Percentiles rank a stretch among this genome's conserved stretches.
Conservation (phyloP, 2,329 filamentous ascomycete species). For the Acrodontium crateriforme region DNA sequence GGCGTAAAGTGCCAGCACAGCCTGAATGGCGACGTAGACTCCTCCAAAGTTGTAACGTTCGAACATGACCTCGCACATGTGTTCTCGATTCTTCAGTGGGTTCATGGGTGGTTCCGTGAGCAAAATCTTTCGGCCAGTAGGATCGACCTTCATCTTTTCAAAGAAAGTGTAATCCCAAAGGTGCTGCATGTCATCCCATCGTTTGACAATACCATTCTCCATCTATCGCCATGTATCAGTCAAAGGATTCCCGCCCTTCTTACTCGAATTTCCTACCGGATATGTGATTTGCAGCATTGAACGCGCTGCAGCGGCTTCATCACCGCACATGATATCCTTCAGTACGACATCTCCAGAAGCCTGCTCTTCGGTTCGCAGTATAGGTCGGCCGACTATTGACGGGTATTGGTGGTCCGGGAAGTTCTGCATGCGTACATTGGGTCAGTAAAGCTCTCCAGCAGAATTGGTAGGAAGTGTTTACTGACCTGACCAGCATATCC, state of each 20-base stretch:
- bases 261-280: conserved; percentile 43
- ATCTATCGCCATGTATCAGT: conserved; percentile 42
- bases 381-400: conserved; percentile 93
- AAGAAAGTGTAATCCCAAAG: conserved; percentile 98
- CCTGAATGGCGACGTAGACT: conserved; percentile 96
- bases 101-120: conserved; percentile 97
- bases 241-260: background rate
- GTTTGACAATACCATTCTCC: conserved; percentile 99
- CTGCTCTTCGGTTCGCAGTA: conserved; percentile 89
- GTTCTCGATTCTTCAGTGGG: conserved; percentile 86
- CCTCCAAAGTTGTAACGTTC: conserved; percentile 92
- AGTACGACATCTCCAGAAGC: conserved; percentile 46
- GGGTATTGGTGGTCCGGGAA: conserved; percentile 98
- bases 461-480: conserved; percentile 2
- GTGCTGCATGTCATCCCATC: conserved; percentile 99
- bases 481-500: conserved; percentile 83
- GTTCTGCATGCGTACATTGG: conserved; percentile 44
- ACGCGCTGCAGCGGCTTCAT: conserved; percentile 88
- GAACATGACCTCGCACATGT: conserved; percentile 99
- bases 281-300: conserved; percentile 98
- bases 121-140: conserved; percentile 87
- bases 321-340: conserved; percentile 99
- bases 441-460: background rate
- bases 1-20: conserved; percentile 87
- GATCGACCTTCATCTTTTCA: conserved; percentile 91